Evolutionary conservation across 2,329 filamentous ascomycete species (phyloP), one percentile per base, ranked within the genome.

Genomic region (Apiospora sp.): DNA sequence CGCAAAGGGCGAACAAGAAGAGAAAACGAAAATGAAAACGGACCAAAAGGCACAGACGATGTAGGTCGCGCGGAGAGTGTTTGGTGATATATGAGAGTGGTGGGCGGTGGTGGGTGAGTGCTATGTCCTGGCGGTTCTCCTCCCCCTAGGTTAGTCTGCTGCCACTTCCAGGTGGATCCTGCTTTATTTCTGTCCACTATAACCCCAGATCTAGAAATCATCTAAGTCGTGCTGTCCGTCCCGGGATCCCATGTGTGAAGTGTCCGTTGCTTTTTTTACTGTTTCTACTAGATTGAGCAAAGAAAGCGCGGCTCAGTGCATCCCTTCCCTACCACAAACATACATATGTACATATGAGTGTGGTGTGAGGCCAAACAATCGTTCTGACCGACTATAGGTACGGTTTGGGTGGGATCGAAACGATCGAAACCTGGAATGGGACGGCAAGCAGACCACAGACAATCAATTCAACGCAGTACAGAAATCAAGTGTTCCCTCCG

Each of bases 61-160:
- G 34, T 64, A 64, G 58, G 58, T 24, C 19, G 58, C 34, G 58
- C 58, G 58, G 34, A 64, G 34, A 37, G 58, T n/a, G 58, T n/a
- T 64, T 64, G 58, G 58, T 64, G 58, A 64, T 64, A 64, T 64
- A 64, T n/a, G 58, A 41, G 30, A 37, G 22, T 34, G 19, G 58
- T 64, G 19, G 58, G 34, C 30, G 58, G 34, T 64, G 58, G 58
- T 41, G 30, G 34, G 22, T 34, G 58, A 41, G 58, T 64, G 58
- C 58, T 41, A 64, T 64, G 58, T 34, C 41, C 58, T 10, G 46
- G 46, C 46, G 46, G 46, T 7, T n/a, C 19, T 7, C 10, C 8
- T 49, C n/a, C n/a, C n/a, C n/a, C n/a, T n/a, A n/a, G 7, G 46
- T 12, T 37, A 16, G 30, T 37, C 30, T 19, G 3, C n/a, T 24